Percentiles rank a stretch among this genome's conserved stretches.
phyloP scores from a whole-genome alignment of 139 green algal genomes.

The Tetraselmis striata region DNA sequence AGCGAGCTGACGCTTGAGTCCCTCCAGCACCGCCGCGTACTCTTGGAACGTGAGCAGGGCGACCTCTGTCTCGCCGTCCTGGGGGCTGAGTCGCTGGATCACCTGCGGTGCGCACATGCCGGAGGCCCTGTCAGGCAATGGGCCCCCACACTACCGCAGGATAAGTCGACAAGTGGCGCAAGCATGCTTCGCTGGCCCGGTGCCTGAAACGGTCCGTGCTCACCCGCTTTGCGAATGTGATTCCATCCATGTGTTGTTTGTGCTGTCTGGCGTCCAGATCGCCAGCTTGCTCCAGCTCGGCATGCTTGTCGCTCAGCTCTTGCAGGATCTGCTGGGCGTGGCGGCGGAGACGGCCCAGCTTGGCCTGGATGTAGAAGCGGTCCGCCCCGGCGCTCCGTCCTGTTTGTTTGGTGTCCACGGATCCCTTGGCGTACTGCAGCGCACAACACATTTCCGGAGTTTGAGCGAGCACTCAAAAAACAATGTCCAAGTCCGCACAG shows the following conservation, averaged over 20 bases:
- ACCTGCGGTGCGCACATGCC: background rate
- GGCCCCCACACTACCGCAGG: too few relatives aligned
- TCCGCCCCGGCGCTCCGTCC: background rate
- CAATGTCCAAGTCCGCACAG: too few relatives aligned
- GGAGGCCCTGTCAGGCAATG: too few relatives aligned
- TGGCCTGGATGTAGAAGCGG: background rate
- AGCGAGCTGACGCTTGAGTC: background rate
- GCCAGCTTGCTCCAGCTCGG: background rate
- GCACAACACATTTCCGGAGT: too few relatives aligned
- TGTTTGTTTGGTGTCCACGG: too few relatives aligned
- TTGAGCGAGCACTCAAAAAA: too few relatives aligned
- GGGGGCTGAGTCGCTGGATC: background rate
- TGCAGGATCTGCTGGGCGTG: background rate
- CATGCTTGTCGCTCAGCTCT: background rate
- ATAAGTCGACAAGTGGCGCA: too few relatives aligned
- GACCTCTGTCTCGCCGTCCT: background rate
- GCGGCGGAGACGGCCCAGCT: background rate
- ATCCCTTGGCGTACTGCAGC: too few relatives aligned
- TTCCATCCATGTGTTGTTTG: background rate
- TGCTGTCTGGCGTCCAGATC: background rate
- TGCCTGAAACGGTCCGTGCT: too few relatives aligned
- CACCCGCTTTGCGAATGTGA: background rate
- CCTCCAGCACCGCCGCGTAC: background rate
- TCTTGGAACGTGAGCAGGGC: background rate
- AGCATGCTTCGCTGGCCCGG: too few relatives aligned